Evolutionary conservation across 495 filamentous ascomycete genomes (phyloP).

Genomic region (Chaetomium fimeti): DNA sequence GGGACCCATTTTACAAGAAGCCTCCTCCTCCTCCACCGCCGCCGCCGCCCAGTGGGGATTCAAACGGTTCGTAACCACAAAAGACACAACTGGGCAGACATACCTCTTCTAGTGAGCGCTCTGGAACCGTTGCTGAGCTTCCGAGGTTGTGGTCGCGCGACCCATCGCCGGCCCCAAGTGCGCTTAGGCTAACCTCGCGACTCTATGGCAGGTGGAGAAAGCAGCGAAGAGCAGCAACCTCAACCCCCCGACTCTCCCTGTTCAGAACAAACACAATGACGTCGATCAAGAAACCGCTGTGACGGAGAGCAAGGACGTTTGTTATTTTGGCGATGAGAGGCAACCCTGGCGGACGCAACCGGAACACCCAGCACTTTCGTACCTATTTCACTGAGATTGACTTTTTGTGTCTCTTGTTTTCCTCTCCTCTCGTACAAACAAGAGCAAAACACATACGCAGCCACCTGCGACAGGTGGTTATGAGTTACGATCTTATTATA

Average conservation of each 20-base stretch:
- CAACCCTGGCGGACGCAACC: no score
- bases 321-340: background rate
- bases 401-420: background rate
- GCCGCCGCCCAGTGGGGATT: background rate
- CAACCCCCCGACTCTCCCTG: background rate
- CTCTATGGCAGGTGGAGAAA: background rate
- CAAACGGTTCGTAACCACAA: background rate
- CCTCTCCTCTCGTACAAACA: background rate
- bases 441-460: background rate
- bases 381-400: background rate
- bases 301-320: background rate
- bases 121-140: no score
- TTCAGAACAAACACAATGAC: background rate
- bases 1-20: slow-evolving; percentile 9
- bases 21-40: background rate
- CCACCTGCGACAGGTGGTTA: background rate
- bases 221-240: background rate
- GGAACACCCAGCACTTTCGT: background rate
- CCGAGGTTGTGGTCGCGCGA: no score
- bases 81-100: background rate
- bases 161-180: no score
- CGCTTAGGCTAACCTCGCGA: no score
- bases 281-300: background rate
- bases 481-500: background rate
- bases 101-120: no score